Base-by-base conservation (phyloP, 2,329 filamentous ascomycete genomes). In the Didymella pomorum region DNA sequence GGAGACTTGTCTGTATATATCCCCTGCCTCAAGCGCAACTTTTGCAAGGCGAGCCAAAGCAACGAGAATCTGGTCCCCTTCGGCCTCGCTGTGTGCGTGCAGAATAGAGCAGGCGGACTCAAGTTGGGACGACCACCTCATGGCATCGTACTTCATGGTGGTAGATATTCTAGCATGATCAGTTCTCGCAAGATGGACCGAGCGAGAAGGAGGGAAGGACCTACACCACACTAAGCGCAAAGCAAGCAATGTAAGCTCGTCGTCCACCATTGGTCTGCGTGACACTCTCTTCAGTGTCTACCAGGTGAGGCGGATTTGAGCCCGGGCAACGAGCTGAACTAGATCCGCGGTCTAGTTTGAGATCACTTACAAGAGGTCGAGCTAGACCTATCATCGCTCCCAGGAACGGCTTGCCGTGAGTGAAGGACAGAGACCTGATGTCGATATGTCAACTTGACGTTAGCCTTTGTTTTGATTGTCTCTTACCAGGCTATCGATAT, bases 51-150 rank as follows among this genome's bases (percentile, higher is more conserved):
- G 79, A 37, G 78, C 78, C 33, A 79, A 75, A 1, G 71, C 66
- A 2, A 80, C 78, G 3, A 89, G 76, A 2, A 84, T 64, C 26
- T 78, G 75, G 66, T 89, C 86, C 1, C 79, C 79, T 0, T 79
- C 74, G 23, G 4, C 78, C 74, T 0, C 89, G 73, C 1, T 79
- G 62, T 4, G 78, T 71, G 41, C 41, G 8, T 47, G 41, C 16
- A 55, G 25, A 9, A 43, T 51, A 3, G 41, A 37, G 1, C 88
- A 74, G 33, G 81, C 84, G 33, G 87, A 84, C 28, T 87, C 85
- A 78, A 89, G 82, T 50, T 86, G 81, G 1, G 81, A 64, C 0
- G 82, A 87, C 86, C 86, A 89, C 2, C 76, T 78, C 47, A 88
- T 75, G 2, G 79, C 66, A 51, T 87, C 84, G 48, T 80, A 52